Conservation (phyloP, 192 early-diverging fungal genomes). For the Dissophora ornata region DNA sequence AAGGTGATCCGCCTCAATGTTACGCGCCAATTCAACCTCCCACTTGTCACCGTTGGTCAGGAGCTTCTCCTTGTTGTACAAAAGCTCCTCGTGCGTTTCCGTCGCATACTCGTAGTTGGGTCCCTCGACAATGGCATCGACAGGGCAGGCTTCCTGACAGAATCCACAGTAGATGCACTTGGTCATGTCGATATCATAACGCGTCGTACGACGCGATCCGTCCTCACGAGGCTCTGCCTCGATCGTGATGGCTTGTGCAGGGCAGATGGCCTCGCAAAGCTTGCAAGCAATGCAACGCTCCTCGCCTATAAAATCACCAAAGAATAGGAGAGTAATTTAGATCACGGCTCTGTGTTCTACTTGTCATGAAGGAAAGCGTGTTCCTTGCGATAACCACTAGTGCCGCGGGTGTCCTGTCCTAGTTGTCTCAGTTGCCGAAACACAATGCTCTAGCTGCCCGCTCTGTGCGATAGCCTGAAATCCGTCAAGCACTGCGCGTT, state of each 20-base stretch:
- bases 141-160: constrained; percentile 96
- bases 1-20: constrained; percentile 69
- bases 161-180: constrained; percentile 98
- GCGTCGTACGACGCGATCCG: constrained; percentile 91
- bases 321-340: neutral
- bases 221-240: constrained; percentile 97
- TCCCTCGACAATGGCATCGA: constrained; percentile 98
- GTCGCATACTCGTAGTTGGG: constrained; percentile 97
- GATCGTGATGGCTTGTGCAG: constrained; percentile 98
- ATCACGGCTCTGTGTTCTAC: neutral
- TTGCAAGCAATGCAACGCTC: constrained; percentile 99
- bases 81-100: constrained; percentile 96
- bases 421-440: no score
- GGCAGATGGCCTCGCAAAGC: constrained; percentile 97
- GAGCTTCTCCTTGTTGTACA: constrained; percentile 98
- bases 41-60: constrained; percentile 98
- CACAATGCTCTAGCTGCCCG: neutral
- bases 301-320: constrained; percentile 71
- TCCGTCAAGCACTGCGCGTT: no score
- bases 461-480: no score
- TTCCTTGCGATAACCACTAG: no score
- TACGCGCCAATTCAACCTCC: constrained; percentile 92
- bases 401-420: no score
- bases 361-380: no score
- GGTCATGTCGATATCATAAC: constrained; percentile 99